A percentile compares a stretch with the other conserved stretches of the same genome.
These are phyloP conservation scores for Albophoma yamanashiensis DNA, from an alignment of 2,329 filamentous ascomycete genomes.

Conservation along the genomic window DNA sequence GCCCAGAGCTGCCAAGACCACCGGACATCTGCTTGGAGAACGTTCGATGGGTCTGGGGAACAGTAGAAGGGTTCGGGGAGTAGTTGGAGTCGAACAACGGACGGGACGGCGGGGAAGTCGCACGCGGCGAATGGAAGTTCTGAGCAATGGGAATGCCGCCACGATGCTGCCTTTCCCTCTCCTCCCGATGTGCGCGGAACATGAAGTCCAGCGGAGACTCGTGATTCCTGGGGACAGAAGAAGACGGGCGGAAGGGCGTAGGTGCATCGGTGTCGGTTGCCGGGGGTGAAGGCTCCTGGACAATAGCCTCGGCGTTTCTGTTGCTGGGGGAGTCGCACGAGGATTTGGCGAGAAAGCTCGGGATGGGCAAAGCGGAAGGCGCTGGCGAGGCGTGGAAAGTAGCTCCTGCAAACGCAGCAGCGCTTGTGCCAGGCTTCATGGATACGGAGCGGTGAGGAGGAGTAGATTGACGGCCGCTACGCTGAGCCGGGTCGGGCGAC, in stretches of 20 bases:
- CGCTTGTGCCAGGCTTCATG: conserved; percentile 33
- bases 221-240: conserved; percentile 22
- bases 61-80: conserved; percentile 11
- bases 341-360: conserved; percentile 72
- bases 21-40: conserved; percentile 10
- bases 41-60: conserved; percentile 14
- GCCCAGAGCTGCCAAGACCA: conserved; percentile 34
- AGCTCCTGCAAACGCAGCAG: conserved; percentile 77
- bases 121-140: not conserved
- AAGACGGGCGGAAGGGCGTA: conserved; percentile 29
- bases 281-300: conserved; percentile 37
- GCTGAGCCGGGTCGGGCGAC: conserved; percentile 31
- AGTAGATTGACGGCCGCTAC: conserved; percentile 27
- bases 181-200: conserved; percentile 77
- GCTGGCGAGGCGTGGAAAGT: conserved; percentile 94
- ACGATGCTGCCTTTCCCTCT: conserved; percentile 52
- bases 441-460: conserved; percentile 27
- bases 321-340: conserved; percentile 50
- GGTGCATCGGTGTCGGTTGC: conserved; percentile 40
- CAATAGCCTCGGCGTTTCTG: conserved; percentile 23
- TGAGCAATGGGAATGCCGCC: conserved; percentile 34
- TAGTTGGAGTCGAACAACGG: conserved; percentile 19
- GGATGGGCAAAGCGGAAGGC: conserved; percentile 79
- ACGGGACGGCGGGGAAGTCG: conserved; percentile 35
- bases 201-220: conserved; percentile 82